These are phyloP conservation scores for Trichosporon coremiiforme DNA, from an alignment of 1,284 basidiomycete genomes.

Conservation along the genomic window DNA sequence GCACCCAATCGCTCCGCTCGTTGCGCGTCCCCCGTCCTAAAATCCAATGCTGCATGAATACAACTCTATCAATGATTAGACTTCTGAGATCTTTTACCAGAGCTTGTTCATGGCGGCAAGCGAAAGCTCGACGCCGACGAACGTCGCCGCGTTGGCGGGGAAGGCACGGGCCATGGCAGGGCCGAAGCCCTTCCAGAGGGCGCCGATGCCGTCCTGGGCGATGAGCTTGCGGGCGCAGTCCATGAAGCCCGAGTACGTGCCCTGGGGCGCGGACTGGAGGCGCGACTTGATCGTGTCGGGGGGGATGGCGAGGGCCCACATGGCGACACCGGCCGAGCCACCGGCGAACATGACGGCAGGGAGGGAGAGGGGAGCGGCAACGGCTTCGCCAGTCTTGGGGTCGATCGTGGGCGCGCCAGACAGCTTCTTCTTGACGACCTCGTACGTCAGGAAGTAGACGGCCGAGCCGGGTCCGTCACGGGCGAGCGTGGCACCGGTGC, in stretches of 20 bases:
- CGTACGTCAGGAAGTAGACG: conserved; percentile 97
- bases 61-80: conserved; percentile 12
- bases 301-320: conserved; percentile 95
- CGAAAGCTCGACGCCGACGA: conserved; percentile 56
- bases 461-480: conserved; percentile 96
- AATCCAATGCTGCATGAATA: conserved; percentile 19
- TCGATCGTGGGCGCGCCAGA: conserved; percentile 47
- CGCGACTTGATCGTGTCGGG: conserved; percentile 96
- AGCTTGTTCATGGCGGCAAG: conserved; percentile 54
- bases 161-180: conserved; percentile 88
- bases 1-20: not conserved
- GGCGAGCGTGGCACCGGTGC: conserved; percentile 86
- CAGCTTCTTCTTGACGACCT: conserved; percentile 83
- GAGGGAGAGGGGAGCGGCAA: conserved; percentile 79
- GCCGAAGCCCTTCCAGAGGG: conserved; percentile 96
- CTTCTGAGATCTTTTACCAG: conserved; percentile 39
- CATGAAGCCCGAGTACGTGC: conserved; percentile 90
- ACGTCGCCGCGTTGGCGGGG: conserved; percentile 62
- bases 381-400: conserved; percentile 61
- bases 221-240: conserved; percentile 93
- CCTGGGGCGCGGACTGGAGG: conserved; percentile 92
- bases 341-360: conserved; percentile 88
- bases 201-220: conserved; percentile 81
- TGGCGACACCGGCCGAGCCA: conserved; percentile 92
- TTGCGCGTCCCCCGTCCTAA: not conserved